Base-by-base conservation (phyloP, 1,284 basidiomycete species). In the Rhodofomes roseus region DNA sequence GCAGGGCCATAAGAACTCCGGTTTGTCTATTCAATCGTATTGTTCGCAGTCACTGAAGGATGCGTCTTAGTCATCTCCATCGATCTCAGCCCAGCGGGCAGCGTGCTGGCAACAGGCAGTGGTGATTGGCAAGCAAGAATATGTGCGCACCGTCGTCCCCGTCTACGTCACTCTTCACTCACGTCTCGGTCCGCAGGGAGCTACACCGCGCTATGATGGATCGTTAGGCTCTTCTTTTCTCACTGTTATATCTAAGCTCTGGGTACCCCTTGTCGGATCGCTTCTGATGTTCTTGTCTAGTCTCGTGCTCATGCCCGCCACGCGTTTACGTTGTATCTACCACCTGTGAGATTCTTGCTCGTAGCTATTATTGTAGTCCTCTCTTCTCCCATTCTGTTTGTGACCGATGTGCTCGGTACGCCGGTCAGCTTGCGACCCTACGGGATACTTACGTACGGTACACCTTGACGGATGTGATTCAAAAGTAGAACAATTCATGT, bases 1-100 rank as follows among this genome's bases (percentile, higher is more conserved):
- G 22, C 89, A 92, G 71, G 92, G 92, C 1, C 92, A 94, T 77
- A 93, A 93, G 76, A 94, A 95, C 70, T 89, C 86, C 20, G 85
- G 80, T 84, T 63, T 58, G 80, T 70, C n/a, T 48, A 12, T 22
- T 18, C 34, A 5, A 48, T 27, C 8, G 37, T 9, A 9, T 9
- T 4, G 4, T 20, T 23, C 58, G 22, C 57, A 46, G 23, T 56
- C 52, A 54, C 39, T 57, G 12, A 55, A 44, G 29, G 18, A 63
- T 18, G 14, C 61, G 37, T 25, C 58, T 5, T 68, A 84, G 92
- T 93, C 64, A 93, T 93, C 67, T 91, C 89, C 36, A 93, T 94
- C 68, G 90, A 92, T 68, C 76, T 94, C 59, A 89, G 88, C 64
- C 87, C 89, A 5, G 82, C 82, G 5, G 89, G 87, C 8, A 86